phyloP scores from a whole-genome alignment of 78 protist species.

The Pelomyxa schiedti region DNA sequence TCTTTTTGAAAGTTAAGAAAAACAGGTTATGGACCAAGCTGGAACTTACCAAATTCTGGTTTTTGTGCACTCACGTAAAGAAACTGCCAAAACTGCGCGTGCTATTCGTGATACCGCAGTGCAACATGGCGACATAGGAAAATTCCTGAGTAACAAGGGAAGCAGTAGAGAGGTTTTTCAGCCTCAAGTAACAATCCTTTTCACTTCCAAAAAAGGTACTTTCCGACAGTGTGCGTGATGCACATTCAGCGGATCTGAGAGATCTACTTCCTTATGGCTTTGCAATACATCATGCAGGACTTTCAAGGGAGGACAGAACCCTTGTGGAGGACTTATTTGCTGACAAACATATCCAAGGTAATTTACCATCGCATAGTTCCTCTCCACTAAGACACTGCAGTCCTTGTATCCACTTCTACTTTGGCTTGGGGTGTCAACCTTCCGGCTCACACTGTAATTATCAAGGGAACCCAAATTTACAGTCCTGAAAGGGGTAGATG shows the following conservation, averaged over 20 bases:
- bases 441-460: conserved; percentile 98
- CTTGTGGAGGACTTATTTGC: conserved; percentile 89
- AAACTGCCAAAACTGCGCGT: conserved; percentile 83
- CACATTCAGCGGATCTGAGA: conserved; percentile 44
- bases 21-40: conserved; percentile 29
- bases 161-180: conserved; percentile 45
- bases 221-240: no score
- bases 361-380: no score
- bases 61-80: conserved; percentile 97
- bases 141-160: conserved; percentile 43
- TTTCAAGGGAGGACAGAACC: conserved; percentile 65
- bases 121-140: conserved; percentile 15
- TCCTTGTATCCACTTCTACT: conserved; percentile 95
- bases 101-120: neutral
- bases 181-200: conserved; percentile 32
- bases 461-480: conserved; percentile 97
- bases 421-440: conserved; percentile 99
- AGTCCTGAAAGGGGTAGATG: conserved; percentile 85
- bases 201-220: no score
- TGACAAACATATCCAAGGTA: conserved; percentile 73
- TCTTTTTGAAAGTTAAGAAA: neutral
- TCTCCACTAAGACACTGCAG: no score
- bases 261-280: conserved; percentile 92
- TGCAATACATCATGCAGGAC: conserved; percentile 98
- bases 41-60: conserved; percentile 71